phyloP scores from a whole-genome alignment of 495 filamentous ascomycete species.

The Pyrenula aspistea region DNA sequence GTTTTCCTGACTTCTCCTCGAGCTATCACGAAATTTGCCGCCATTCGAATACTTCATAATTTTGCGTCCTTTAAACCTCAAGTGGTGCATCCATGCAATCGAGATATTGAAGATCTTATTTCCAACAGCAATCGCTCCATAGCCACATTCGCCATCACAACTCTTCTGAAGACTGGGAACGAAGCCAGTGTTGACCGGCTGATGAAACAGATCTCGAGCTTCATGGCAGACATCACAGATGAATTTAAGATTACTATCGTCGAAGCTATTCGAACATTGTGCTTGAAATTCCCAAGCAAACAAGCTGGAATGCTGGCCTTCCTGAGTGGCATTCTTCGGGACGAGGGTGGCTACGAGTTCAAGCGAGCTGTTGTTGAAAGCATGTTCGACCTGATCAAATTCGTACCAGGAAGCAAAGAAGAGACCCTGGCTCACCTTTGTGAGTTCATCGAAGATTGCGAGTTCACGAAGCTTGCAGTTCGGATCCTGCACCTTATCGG shows the following conservation, averaged over 20 bases:
- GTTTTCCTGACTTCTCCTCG: constrained; percentile 94
- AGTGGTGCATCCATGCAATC: constrained; percentile 86
- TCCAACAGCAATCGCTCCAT: constrained; percentile 95
- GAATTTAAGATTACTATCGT: constrained; percentile 99
- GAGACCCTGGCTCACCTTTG: constrained; percentile 93
- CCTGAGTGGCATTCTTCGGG: constrained; percentile 84
- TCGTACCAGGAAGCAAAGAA: constrained; percentile 94
- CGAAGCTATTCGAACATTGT: constrained; percentile 90
- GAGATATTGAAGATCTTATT: constrained; percentile 90
- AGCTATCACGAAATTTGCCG: constrained; percentile 94
- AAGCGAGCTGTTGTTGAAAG: constrained; percentile 96
- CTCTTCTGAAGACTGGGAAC: constrained; percentile 93
- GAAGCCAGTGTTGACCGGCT: constrained; percentile 92
- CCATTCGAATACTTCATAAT: constrained; percentile 91
- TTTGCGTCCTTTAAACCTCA: constrained; percentile 92
- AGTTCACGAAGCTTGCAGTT: constrained; percentile 96
- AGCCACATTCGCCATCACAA: constrained; percentile 96
- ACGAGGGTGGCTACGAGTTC: constrained; percentile 97
- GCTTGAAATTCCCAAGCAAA: constrained; percentile 95
- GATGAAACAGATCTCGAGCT: constrained; percentile 95
- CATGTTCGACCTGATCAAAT: constrained; percentile 99
- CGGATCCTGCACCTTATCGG: constrained; percentile 89
- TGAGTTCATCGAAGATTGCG: constrained; percentile 99
- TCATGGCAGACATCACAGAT: constrained; percentile 97
- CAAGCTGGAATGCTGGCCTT: constrained; percentile 97